Evolutionary conservation across 2,329 filamentous ascomycete genomes (phyloP), one percentile per base, ranked within the genome.

Genomic region (Dothistroma pini): DNA sequence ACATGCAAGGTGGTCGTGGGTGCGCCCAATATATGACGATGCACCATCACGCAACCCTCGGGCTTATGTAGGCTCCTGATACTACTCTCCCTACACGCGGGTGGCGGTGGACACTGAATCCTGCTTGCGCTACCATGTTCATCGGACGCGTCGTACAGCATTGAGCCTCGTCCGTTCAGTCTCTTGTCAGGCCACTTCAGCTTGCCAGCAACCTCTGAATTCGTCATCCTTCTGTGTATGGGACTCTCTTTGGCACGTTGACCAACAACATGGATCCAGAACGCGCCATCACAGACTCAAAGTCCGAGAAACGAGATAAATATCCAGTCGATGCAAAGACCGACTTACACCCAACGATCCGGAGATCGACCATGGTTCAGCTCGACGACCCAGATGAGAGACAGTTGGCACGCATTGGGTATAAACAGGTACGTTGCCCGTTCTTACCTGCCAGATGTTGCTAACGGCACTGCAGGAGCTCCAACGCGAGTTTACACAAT

Each of bases 401-500:
- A 41, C 73, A 86, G 31, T 76, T 87, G 21, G 83, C 83, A 59
- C 80, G 83, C 58, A 86, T 87, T 68, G 85, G 85, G 32, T 87
- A 87, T 70, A 84, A 81, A 66, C 85, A 86, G 74, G 85, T 86
- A 74, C 58, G 75, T 60, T 21, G 16, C 16, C 16, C 53, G 51
- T 11, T 22, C 19, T 21, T 11, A 1, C 4, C 16, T 41, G 16
- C 32, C 29, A 53, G 14, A 16, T 54, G 25, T 25, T 32, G 52
- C 29, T 64, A 61, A 76, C 67, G 25, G 25, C 10, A 7, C 29
- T 19, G 29, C 60, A 87, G 85, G 84, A 87, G 71, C 70, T 88
- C 29, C 79, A 79, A 66, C 79, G 86, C 57, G 84, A 88, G 66
- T 88, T 88, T 69, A 86, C 82, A 41, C 85, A 83, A 79, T 87